These are phyloP conservation scores for Cryphonectria carpinicola DNA, from an alignment of 2,329 filamentous ascomycete genomes.

Conservation along the genomic window DNA sequence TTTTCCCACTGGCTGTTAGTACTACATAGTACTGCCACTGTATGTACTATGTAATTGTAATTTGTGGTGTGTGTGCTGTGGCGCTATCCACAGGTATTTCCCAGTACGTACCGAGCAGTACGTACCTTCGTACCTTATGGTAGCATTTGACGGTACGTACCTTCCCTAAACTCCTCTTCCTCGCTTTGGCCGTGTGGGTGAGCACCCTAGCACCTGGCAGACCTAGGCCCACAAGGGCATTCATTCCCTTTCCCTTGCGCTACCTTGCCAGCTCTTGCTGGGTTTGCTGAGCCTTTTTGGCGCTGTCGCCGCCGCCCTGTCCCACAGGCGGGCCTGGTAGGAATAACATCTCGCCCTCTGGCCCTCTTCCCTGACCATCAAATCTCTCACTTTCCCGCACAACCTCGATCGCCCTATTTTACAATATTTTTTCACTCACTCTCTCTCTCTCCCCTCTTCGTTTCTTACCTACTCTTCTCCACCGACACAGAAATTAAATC, in stretches of 20 bases:
- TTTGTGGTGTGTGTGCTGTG: not conserved
- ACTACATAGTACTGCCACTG: not conserved
- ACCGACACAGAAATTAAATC: not conserved
- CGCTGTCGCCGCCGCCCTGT: constrained; percentile 5
- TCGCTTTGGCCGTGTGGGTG: not conserved
- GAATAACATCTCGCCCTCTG: constrained; percentile 11
- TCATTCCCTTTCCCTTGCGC: not conserved
- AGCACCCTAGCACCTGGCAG: not conserved
- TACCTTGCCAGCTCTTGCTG: constrained; percentile 1
- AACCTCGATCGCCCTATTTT: constrained; percentile 5
- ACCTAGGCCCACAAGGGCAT: constrained; percentile 5
- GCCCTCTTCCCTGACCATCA: constrained; percentile 13
- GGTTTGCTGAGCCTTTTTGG: not conserved
- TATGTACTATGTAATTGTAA: not conserved
- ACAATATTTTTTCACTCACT: not conserved
- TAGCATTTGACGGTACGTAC: not conserved
- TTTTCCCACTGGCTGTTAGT: not conserved
- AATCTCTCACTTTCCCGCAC: constrained; percentile 19
- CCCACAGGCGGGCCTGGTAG: constrained; percentile 11
- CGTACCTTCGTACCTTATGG: too few species aligned
- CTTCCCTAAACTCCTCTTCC: not conserved
- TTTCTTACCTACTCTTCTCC: not conserved
- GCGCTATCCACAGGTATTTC: not conserved
- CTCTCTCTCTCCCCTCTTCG: not conserved
- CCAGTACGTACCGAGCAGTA: not conserved